phyloP scores from a whole-genome alignment of 495 filamentous ascomycete genomes.

The Aspergillus biplanus region DNA sequence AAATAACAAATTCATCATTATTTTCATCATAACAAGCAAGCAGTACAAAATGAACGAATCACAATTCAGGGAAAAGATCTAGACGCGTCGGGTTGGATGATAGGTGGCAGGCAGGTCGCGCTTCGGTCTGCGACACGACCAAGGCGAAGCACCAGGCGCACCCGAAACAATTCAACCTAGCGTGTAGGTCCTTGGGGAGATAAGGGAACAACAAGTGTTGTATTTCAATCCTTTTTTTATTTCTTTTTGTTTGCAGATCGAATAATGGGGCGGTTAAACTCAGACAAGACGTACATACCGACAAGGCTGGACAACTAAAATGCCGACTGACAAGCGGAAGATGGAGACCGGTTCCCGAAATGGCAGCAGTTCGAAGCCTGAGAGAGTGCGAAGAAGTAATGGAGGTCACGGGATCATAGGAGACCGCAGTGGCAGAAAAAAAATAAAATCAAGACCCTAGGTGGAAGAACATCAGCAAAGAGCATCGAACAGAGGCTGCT shows the following conservation, averaged over 20 bases:
- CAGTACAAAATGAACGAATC: constrained; percentile 10
- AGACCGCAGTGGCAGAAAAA: constrained; percentile 32
- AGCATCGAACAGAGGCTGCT: constrained; percentile 15
- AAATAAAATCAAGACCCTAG: constrained; percentile 11
- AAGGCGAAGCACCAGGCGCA: constrained; percentile 25
- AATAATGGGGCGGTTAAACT: constrained; percentile 5
- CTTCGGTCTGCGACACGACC: constrained; percentile 33
- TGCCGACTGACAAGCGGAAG: constrained; percentile 51
- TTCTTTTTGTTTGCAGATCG: constrained; percentile 7
- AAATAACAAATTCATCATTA: constrained; percentile 15
- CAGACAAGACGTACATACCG: constrained; percentile 46
- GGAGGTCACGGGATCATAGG: constrained; percentile 44
- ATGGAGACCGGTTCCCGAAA: constrained; percentile 45
- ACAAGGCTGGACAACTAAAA: constrained; percentile 52
- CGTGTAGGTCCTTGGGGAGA: constrained; percentile 9
- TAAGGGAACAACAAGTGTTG: constrained; percentile 4
- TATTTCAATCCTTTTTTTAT: constrained; percentile 16
- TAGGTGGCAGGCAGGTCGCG: constrained; percentile 32
- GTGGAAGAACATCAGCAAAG: constrained; percentile 29
- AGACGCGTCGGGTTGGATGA: constrained; percentile 42
- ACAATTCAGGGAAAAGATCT: constrained; percentile 17
- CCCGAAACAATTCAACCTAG: constrained; percentile 21
- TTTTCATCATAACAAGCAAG: constrained; percentile 15
- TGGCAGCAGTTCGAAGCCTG: constrained; percentile 41
- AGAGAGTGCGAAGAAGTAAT: constrained; percentile 31